phyloP scores from a whole-genome alignment of 495 filamentous ascomycete species.

The Copromyces sp. region DNA sequence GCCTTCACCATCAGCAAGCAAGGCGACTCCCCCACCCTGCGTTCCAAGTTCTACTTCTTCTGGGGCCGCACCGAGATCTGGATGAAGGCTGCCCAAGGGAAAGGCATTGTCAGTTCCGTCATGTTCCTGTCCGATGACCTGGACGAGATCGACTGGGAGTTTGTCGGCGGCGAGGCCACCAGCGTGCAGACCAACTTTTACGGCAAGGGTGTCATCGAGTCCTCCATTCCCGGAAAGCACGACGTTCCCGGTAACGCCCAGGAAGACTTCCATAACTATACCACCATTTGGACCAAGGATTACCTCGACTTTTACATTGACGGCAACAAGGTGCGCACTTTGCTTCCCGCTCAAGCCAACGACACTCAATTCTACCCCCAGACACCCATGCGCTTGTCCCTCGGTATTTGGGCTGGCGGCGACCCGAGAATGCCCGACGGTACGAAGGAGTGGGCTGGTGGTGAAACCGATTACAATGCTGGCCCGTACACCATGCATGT shows the following conservation, averaged over 20 bases:
- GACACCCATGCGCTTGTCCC: constrained; percentile 72
- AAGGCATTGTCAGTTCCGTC: constrained; percentile 71
- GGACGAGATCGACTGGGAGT: constrained; percentile 90
- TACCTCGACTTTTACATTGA: constrained; percentile 68
- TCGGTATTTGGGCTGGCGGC: constrained; percentile 83
- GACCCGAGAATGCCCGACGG: constrained; percentile 49
- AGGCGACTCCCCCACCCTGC: constrained; percentile 65
- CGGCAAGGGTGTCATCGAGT: constrained; percentile 57
- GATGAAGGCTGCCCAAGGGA: constrained; percentile 62
- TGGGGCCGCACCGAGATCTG: constrained; percentile 62
- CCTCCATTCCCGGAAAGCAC: constrained; percentile 49
- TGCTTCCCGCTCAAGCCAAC: constrained; percentile 54
- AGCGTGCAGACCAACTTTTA: constrained; percentile 75
- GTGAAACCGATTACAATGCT: constrained; percentile 56
- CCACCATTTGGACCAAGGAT: constrained; percentile 69
- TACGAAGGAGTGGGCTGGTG: constrained; percentile 67
- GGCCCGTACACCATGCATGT: constrained; percentile 72
- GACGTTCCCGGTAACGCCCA: constrained; percentile 28
- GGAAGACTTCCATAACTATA: constrained; percentile 65
- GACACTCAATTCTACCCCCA: constrained; percentile 64
- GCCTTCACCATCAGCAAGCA: constrained; percentile 58
- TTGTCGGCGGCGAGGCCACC: constrained; percentile 54
- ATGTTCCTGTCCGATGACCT: constrained; percentile 76
- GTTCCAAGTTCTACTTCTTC: constrained; percentile 66
- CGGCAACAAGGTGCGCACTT: constrained; percentile 51